A percentile compares a stretch with the other conserved stretches of the same genome.
Evolutionary conservation across 179 eudicot species (phyloP).

Genomic region (Sideroxylon spinosum): DNA sequence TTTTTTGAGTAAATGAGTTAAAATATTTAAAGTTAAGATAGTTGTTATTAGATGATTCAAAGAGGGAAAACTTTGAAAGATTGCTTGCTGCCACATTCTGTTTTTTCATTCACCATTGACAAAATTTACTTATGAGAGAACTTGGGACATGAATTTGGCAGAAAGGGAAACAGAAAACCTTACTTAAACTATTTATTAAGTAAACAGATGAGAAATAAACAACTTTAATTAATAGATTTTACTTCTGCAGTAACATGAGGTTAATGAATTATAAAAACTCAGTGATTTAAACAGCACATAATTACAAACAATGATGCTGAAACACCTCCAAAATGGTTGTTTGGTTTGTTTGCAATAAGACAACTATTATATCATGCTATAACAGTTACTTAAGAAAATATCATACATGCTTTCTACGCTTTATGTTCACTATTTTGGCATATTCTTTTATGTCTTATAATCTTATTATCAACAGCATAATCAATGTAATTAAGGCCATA

Average conservation of each 20-base stretch:
- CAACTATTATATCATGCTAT: neutral
- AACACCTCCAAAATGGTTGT: neutral
- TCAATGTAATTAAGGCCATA: neutral
- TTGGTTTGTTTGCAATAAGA: neutral
- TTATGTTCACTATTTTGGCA: neutral
- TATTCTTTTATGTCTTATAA: neutral
- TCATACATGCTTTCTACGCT: neutral
- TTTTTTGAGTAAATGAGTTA: conserved; percentile 1
- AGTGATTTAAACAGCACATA: neutral
- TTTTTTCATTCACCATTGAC: neutral
- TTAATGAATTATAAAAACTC: neutral
- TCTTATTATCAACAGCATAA: neutral
- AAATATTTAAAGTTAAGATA: neutral
- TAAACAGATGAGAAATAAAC: neutral
- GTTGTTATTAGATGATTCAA: neutral
- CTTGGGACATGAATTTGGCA: neutral
- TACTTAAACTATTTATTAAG: neutral
- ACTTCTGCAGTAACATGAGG: neutral
- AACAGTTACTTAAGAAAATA: neutral
- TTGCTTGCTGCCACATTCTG: neutral
- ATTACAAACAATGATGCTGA: neutral
- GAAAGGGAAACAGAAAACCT: neutral
- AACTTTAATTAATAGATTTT: neutral
- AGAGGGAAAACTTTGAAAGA: neutral
- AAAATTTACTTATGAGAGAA: neutral